Base-by-base conservation (phyloP, 306 rosid species). In the Prunus dulcis region DNA sequence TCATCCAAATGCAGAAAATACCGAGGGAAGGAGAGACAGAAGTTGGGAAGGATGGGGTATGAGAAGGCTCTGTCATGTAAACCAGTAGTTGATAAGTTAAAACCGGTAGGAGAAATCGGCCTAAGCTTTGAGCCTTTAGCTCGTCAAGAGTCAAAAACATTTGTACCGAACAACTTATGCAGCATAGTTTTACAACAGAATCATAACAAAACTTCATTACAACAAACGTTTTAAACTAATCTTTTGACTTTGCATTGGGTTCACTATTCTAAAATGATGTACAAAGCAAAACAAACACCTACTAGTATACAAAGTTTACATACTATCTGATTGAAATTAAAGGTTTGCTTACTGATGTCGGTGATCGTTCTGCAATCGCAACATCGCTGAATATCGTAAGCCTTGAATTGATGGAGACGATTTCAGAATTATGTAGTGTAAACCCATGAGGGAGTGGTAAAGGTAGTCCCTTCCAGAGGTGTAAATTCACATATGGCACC, bases 371-470 rank as follows among this genome's bases (percentile, higher is more conserved):
- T 47, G 50, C 52, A 74, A 53, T 81, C 25, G 71, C 73, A 56
- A 88, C 84, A 81, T 93, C 87, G 50, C 85, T 84, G 68, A 85
- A 91, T 20, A 90, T 72, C 30, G 80, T 53, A 82, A 91, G 66
- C 90, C 85, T 85, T 13, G 97, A 85, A 82, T 76, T 67, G 6
- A 68, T 69, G 80, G 80, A 82, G 17, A 86, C 72, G 64, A 88
- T 78, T 70, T 80, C 82, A 12, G 90, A 83, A 78, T 94, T 84
- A 47, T 81, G 69, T 52, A 94, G 86, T 9, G 75, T 27, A 66
- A 86, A 85, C 49, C 93, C 97, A 68, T 55, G 76, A 47, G 87
- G 71, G 68, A 72, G 58, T 19, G 96, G 98, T 81, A 91, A 71
- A 55, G 90, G 83, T 47, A 88, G 25, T 81, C 98, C 98, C 67